Conservation (phyloP, 768 basidiomycete species). For the Suillus americanus region DNA sequence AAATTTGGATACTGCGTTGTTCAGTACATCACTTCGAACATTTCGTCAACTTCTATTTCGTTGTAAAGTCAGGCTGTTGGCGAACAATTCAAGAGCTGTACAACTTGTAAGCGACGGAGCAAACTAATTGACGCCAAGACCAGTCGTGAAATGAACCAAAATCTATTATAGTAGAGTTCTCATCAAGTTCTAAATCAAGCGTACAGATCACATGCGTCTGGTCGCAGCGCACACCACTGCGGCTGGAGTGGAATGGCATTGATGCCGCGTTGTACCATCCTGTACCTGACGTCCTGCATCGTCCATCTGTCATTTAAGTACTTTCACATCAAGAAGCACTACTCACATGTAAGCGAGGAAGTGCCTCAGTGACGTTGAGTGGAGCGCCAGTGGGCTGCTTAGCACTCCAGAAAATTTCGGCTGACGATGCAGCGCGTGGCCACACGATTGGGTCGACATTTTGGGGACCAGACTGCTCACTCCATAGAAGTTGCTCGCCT, state of each 20-base stretch:
- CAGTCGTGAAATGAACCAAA: neutral
- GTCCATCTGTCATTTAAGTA: neutral
- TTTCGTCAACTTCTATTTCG: neutral
- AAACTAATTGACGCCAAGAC: neutral
- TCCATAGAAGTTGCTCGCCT: conserved; percentile 72
- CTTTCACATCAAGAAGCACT: conserved; percentile 19
- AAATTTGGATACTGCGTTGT: neutral
- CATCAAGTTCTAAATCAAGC: conserved; percentile 15
- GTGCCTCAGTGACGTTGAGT: conserved; percentile 44
- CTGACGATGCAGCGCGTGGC: conserved; percentile 71
- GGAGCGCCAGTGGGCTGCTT: conserved; percentile 24
- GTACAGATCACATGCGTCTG: conserved; percentile 52
- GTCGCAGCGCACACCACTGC: conserved; percentile 67
- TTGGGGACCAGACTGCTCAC: conserved; percentile 67
- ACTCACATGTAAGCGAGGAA: conserved; percentile 59
- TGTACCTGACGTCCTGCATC: conserved; percentile 40
- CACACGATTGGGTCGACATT: conserved; percentile 70
- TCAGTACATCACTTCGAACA: neutral
- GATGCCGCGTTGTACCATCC: conserved; percentile 63
- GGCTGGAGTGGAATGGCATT: conserved; percentile 64
- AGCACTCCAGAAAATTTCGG: conserved; percentile 80
- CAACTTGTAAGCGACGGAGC: neutral
- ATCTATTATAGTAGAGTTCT: neutral
- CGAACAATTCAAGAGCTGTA: neutral
- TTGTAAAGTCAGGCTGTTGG: neutral